These are phyloP conservation scores for Friedmanniomyces simplex DNA, from an alignment of 495 filamentous ascomycete genomes.

Conservation along the genomic window DNA sequence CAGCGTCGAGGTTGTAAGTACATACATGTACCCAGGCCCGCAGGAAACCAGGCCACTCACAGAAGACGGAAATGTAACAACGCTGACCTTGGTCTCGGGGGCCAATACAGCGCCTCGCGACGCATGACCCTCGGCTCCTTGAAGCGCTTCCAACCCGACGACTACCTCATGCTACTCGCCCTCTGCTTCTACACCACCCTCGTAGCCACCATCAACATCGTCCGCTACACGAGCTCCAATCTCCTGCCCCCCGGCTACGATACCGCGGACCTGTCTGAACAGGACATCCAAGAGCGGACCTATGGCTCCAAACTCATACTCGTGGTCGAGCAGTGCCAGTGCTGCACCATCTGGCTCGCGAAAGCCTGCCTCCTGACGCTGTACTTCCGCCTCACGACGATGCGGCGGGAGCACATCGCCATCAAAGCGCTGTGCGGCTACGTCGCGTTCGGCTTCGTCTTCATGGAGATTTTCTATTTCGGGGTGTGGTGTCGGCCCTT, in stretches of 20 bases:
- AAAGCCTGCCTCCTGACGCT: conserved; percentile 46
- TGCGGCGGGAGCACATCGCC: conserved; percentile 36
- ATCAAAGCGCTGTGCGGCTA: conserved; percentile 48
- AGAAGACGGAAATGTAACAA: neutral
- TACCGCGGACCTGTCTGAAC: conserved; percentile 35
- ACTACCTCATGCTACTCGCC: conserved; percentile 48
- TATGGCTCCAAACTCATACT: conserved; percentile 49
- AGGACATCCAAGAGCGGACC: conserved; percentile 38
- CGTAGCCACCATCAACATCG: conserved; percentile 47
- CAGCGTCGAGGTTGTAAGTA: conserved; percentile 36
- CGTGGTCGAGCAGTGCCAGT: conserved; percentile 40
- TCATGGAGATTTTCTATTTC: conserved; percentile 54
- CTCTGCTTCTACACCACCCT: conserved; percentile 46
- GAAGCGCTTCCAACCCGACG: conserved; percentile 43
- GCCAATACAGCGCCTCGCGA: conserved; percentile 19
- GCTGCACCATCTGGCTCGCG: conserved; percentile 39
- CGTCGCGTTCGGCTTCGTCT: conserved; percentile 43
- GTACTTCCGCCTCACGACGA: conserved; percentile 43
- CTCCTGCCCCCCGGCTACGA: conserved; percentile 45
- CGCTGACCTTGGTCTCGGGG: neutral
- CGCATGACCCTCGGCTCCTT: conserved; percentile 36
- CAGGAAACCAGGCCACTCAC: conserved; percentile 25
- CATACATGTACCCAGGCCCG: no score
- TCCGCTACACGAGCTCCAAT: conserved; percentile 46
- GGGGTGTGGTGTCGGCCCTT: conserved; percentile 57